These are phyloP conservation scores for Sanghuangporus baumii DNA, from an alignment of 1,284 basidiomycete genomes.

Conservation along the genomic window DNA sequence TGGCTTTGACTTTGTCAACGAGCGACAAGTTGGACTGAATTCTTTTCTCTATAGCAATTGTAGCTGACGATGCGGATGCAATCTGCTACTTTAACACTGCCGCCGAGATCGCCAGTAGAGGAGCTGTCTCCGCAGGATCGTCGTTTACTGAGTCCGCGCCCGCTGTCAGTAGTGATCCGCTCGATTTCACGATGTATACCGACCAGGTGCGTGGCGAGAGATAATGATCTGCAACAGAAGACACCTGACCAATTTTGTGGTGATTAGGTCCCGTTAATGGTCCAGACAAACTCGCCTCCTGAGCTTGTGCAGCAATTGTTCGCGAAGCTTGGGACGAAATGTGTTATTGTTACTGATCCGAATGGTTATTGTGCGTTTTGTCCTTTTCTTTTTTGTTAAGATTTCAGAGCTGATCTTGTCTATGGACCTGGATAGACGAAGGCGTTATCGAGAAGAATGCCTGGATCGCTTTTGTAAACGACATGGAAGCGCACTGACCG, in stretches of 20 bases:
- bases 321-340: slow-evolving; percentile 86
- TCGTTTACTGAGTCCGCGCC: slow-evolving; percentile 45
- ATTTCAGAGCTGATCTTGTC: not conserved
- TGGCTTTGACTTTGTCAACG: slow-evolving; percentile 1
- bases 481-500: slow-evolving; percentile 25
- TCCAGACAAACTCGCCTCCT: slow-evolving; percentile 78
- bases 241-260: not conserved
- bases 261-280: slow-evolving; percentile 74
- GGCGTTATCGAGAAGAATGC: slow-evolving; percentile 52
- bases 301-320: slow-evolving; percentile 91
- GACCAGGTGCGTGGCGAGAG: slow-evolving; percentile 58
- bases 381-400: not conserved
- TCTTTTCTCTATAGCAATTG: slow-evolving; percentile 46
- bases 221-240: not conserved
- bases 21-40: slow-evolving; percentile 19
- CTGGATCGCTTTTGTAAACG: slow-evolving; percentile 41
- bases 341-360: slow-evolving; percentile 79
- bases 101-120: slow-evolving; percentile 34
- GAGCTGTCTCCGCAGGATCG: slow-evolving; percentile 49
- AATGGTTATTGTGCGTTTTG: slow-evolving; percentile 71
- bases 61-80: slow-evolving; percentile 68
- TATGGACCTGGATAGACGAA: slow-evolving; percentile 25
- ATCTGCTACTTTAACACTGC: slow-evolving; percentile 57
- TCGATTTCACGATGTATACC: slow-evolving; percentile 87
- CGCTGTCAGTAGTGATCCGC: slow-evolving; percentile 45